Evolutionary conservation across 345 rosid genomes (phyloP), one percentile per base, ranked within the genome.

Genomic region (Laguncularia racemosa): DNA sequence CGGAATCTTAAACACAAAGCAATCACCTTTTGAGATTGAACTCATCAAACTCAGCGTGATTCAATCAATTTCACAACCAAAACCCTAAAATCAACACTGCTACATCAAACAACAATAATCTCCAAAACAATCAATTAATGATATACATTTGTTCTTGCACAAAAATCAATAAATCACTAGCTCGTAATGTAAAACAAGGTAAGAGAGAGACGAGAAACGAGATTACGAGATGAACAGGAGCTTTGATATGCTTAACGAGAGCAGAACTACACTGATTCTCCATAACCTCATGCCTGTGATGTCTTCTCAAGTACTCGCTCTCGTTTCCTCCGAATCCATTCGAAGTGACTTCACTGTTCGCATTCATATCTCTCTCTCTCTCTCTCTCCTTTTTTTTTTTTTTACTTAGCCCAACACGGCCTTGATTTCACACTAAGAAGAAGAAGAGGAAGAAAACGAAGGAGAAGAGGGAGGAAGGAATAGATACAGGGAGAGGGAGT

Each of bases 221-320:
- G 21, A 50, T 73, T 84, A 92, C 96, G n/a, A 84, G 95, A 67
- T 78, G 95, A 74, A 92, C 81, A 57, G 99, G 96, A 66, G 96
- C 96, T 69, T 78, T 86, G 93, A 89, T 79, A 69, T 82, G 93
- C 69, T 86, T 89, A 43, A 78, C 72, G 64, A 92, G 89, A 33
- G 83, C 76, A 48, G 97, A 86, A 65, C 76, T 76, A 66, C 95
- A 84, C 97, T 92, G 99, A 67, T 86, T 74, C 50, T 75, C 81
- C 16, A 65, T 51, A 16, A 76, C 77, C 74, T 84, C 77, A 48
- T 78, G 95, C 44, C 55, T 73, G 65, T 88, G 96, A 44, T 79
- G 84, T 46, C 78, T 88, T 51, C 80, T 71, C 13, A 81, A 65
- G 66, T 65, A 75, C 67, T 91, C 95, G 57, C 65, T 59, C 72